A percentile compares a stretch with the other conserved stretches of the same genome.
These are phyloP conservation scores for Elasticomyces elasticus DNA, from an alignment of 495 filamentous ascomycete species.

Conservation along the genomic window DNA sequence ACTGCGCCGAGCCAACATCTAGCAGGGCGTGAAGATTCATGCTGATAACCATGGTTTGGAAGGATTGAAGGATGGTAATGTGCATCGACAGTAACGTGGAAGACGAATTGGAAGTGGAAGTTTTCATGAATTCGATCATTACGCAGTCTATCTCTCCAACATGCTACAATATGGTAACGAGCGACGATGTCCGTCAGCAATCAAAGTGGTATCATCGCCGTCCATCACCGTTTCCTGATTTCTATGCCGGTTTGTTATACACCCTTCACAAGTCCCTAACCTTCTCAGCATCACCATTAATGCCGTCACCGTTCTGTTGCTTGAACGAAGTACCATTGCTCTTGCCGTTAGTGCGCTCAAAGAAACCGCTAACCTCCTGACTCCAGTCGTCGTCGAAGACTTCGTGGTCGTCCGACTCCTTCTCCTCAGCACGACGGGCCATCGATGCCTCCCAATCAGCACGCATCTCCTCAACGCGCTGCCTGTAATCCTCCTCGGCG, in stretches of 20 bases:
- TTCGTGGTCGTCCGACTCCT: constrained; percentile 28
- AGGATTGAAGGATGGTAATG: background rate
- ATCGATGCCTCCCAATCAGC: constrained; percentile 52
- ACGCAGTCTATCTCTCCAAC: background rate
- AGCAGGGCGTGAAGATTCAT: too few species aligned
- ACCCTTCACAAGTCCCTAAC: background rate
- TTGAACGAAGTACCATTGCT: background rate
- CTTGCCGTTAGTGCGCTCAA: constrained; percentile 29
- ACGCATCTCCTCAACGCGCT: constrained; percentile 72
- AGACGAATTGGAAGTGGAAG: background rate
- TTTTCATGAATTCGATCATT: background rate
- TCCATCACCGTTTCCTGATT: background rate
- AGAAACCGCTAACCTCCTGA: constrained; percentile 34
- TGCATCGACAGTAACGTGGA: background rate
- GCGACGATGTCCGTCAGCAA: background rate
- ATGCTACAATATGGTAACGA: too few species aligned
- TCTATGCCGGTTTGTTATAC: background rate
- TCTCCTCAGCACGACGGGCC: constrained; percentile 40
- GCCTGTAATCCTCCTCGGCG: constrained; percentile 63
- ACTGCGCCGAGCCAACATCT: too few species aligned
- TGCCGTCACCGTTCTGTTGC: background rate
- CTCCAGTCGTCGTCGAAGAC: constrained; percentile 32
- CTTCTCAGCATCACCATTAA: background rate
- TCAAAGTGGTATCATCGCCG: constrained; percentile 2
- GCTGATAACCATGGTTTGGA: too few species aligned